Conservation (phyloP, 306 rosid species). For the Gleditsia sinensis region DNA sequence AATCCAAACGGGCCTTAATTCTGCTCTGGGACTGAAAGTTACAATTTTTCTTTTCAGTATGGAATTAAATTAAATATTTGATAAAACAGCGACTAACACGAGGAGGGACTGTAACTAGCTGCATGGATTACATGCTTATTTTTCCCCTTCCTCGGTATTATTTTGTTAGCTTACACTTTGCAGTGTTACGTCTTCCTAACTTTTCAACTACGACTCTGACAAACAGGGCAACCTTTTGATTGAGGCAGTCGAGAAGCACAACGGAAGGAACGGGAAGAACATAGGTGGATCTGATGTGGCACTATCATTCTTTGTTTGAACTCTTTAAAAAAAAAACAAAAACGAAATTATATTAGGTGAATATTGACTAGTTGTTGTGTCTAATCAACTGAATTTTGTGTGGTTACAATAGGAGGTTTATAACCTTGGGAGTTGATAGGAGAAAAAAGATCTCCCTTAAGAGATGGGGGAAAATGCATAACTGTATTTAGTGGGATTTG, state of each 20-base stretch:
- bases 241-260: conserved; percentile 49
- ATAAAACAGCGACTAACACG: not conserved
- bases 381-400: conserved; percentile 4
- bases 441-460: too few species aligned
- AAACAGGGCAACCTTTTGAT: conserved; percentile 58
- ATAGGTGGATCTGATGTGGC: conserved; percentile 50
- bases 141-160: not conserved
- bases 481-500: too few species aligned
- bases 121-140: not conserved
- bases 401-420: too few species aligned
- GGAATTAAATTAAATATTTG: not conserved
- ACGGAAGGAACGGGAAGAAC: conserved; percentile 55
- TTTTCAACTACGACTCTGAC: conserved; percentile 25
- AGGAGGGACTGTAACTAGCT: not conserved
- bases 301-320: conserved; percentile 10
- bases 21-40: not conserved
- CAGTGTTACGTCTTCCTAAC: conserved; percentile 7
- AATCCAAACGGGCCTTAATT: too few species aligned
- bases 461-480: too few species aligned
- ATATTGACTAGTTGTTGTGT: conserved; percentile 6
- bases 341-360: not conserved
- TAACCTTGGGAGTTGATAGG: too few species aligned
- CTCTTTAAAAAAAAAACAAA: not conserved
- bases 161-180: not conserved
- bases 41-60: not conserved